Evolutionary conservation across 1,139 yeast species (phyloP).

Genomic region (Groenewaldozyma sp.): DNA sequence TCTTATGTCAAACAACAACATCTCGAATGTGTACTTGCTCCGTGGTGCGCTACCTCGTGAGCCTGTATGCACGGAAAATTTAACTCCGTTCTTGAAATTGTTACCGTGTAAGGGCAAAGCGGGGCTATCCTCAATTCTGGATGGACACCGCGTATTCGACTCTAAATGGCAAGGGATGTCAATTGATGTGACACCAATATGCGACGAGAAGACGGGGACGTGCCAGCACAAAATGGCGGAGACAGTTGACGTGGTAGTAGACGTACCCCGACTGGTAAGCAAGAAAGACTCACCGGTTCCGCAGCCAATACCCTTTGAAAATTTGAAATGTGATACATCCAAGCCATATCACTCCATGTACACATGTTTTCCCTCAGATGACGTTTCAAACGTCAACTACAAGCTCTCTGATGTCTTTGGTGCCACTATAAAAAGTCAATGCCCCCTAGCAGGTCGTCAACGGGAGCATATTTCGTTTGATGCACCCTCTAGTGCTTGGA

Average conservation of each 20-base stretch:
- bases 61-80: slow-evolving; percentile 93
- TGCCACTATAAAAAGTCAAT: slow-evolving; percentile 52
- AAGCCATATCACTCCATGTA: slow-evolving; percentile 48
- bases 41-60: slow-evolving; percentile 92
- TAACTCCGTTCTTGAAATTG: slow-evolving; percentile 85
- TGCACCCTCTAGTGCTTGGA: slow-evolving; percentile 23
- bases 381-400: slow-evolving; percentile 43
- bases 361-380: slow-evolving; percentile 72
- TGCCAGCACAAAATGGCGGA: slow-evolving; percentile 58
- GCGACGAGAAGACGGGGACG: slow-evolving; percentile 15
- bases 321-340: slow-evolving; percentile 59
- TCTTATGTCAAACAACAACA: not conserved
- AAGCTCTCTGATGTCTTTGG: slow-evolving; percentile 63
- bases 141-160: slow-evolving; percentile 94
- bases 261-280: slow-evolving; percentile 57
- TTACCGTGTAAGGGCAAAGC: slow-evolving; percentile 90
- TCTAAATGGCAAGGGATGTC: slow-evolving; percentile 94
- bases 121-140: slow-evolving; percentile 76
- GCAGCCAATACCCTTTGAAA: slow-evolving; percentile 59
- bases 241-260: slow-evolving; percentile 64
- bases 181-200: slow-evolving; percentile 66
- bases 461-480: slow-evolving; percentile 23
- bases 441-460: slow-evolving; percentile 34
- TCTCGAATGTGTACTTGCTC: slow-evolving; percentile 39
- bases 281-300: slow-evolving; percentile 67